phyloP scores from a whole-genome alignment of 2,329 filamentous ascomycete species.

The Metarhizium robertsii region DNA sequence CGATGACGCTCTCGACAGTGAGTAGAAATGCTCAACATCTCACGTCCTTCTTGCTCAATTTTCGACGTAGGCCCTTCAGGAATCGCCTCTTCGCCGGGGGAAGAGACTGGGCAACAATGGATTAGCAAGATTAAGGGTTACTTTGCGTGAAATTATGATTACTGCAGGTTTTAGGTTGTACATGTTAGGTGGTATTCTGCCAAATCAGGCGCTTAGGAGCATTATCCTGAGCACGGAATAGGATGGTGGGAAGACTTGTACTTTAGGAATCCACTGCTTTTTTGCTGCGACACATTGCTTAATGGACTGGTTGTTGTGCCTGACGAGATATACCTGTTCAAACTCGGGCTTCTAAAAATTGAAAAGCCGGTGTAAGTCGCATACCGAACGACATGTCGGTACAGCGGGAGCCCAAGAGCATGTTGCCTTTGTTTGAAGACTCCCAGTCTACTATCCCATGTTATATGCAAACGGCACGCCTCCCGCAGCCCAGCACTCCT shows the following conservation, averaged over 20 bases:
- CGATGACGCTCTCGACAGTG: conserved; percentile 9
- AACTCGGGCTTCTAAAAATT: too few species aligned
- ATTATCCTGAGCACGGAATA: neutral
- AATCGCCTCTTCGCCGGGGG: neutral
- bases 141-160: neutral
- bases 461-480: too few species aligned
- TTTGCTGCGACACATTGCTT: neutral
- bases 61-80: neutral
- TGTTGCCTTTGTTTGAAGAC: too few species aligned
- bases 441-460: too few species aligned
- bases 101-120: neutral
- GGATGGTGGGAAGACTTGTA: neutral
- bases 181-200: neutral
- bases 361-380: too few species aligned
- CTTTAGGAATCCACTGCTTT: neutral
- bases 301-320: neutral
- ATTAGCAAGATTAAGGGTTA: neutral
- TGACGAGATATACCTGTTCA: neutral
- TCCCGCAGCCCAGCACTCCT: conserved; percentile 6
- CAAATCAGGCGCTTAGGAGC: neutral
- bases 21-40: conserved; percentile 5
- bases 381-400: too few species aligned
- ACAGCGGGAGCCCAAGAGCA: too few species aligned
- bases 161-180: neutral
- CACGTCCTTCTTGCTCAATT: neutral